These are phyloP conservation scores for Areca catechu DNA, from an alignment of 176 grass and related monocot species.

Conservation along the genomic window DNA sequence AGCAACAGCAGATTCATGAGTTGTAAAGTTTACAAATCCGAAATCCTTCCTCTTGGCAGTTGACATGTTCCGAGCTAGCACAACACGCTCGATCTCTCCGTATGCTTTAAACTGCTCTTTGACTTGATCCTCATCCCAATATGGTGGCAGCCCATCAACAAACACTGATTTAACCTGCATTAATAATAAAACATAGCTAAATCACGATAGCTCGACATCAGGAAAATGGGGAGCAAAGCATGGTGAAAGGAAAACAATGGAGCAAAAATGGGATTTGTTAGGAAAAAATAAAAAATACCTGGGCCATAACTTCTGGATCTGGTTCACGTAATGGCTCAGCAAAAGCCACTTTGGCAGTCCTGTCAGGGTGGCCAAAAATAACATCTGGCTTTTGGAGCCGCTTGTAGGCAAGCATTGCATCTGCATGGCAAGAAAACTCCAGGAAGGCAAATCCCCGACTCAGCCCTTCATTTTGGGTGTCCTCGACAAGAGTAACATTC, in stretches of 20 bases:
- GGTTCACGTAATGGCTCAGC: constrained; percentile 53
- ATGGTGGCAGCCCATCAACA: constrained; percentile 61
- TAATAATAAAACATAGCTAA: background rate
- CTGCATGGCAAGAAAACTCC: constrained; percentile 40
- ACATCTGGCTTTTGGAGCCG: constrained; percentile 38
- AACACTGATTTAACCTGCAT: constrained; percentile 63
- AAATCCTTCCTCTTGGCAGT: constrained; percentile 73
- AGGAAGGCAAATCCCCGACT: constrained; percentile 53
- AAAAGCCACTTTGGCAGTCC: constrained; percentile 48
- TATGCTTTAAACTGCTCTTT: constrained; percentile 50
- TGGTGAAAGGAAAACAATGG: background rate
- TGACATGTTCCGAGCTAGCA: constrained; percentile 72
- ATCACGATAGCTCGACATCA: background rate
- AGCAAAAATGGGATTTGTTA: background rate
- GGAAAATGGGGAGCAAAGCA: background rate
- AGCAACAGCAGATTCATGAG: constrained; percentile 47
- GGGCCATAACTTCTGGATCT: constrained; percentile 61
- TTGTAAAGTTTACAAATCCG: constrained; percentile 72
- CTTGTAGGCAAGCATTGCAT: constrained; percentile 46
- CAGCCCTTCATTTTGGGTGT: constrained; percentile 42
- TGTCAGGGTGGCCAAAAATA: constrained; percentile 46
- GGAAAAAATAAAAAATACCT: constrained; percentile 16
- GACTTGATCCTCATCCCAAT: constrained; percentile 67
- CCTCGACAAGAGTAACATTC: constrained; percentile 40
- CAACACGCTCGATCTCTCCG: constrained; percentile 57